Base-by-base conservation (phyloP, 2,329 filamentous ascomycete species). In the Fusarium sp. region DNA sequence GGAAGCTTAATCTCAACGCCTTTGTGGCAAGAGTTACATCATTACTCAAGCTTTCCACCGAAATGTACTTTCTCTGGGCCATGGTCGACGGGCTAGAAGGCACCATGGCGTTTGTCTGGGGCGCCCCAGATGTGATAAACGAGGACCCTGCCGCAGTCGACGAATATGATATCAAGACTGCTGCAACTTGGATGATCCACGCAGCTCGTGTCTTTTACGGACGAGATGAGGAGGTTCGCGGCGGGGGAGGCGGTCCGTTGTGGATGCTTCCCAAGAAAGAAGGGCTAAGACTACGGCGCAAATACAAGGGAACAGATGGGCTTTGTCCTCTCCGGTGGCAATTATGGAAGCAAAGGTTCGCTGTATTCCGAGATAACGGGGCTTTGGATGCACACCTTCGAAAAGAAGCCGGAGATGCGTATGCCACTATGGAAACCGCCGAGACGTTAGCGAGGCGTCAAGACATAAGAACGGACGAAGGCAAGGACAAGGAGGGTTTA, bases 291-390 rank as follows among this genome's bases (percentile, higher is more conserved):
- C 18, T 71, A 13, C 57, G 64, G 6, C 71, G 68, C 11, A 76
- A 64, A 65, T 66, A 35, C 16, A 73, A 50, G 13, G 74, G 67
- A 7, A 75, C 68, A 5, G 43, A 75, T 20, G 71, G 74, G 1
- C 32, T 73, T 6, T 73, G 71, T 37, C 64, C 56, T 9, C 45
- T 71, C 14, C 59, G 74, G 14, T 76, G 73, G 76, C 34, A 68
- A 27, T 45, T 77, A 20, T 75, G 71, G 74, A 76, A 75, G 27
- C 59, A 73, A 14, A 68, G 72, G 23, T 68, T 78, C 35, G 66
- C 35, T 5, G 54, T n/a, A 1, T 48, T 77, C 27, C 62, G 68
- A 3, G 63, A 74, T 25, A 30, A 52, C 6, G 67, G 71, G 2
- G 52, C 25, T 18, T 10, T 78, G 6, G 61, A 70, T 6, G 41